Evolutionary conservation across 495 filamentous ascomycete species (phyloP), one percentile per base, ranked within the genome.

Genomic region (Xylaria castorea): DNA sequence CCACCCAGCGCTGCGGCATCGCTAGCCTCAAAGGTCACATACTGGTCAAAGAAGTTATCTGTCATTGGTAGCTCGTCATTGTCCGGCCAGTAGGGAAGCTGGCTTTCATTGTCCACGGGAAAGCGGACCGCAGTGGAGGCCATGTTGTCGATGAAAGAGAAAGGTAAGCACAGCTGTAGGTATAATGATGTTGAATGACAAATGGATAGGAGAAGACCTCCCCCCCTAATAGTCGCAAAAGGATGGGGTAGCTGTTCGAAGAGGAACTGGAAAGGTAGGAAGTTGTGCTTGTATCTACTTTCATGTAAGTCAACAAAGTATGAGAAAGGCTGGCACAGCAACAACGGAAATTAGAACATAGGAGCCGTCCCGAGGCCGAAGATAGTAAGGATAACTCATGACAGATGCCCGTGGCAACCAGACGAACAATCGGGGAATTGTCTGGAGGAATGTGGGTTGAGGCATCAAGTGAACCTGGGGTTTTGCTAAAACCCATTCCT

Each of bases 1-100:
- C 73, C 62, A 20, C 68, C 64, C 32, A 75, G 65, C 12, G 58
- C 68, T 67, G 73, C 48, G 22, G 74, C 71, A 70, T 80, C 75
- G 38, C 71, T 66, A 22, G 68, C 71, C 64, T 85, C 83, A 75
- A 85, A 82, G 74, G 81, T 78, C 64, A 86, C 73, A 70, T 81
- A 86, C 66, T 86, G 80, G 44, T 85, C 84, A 83, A 85, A 84
- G 81, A 85, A 81, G 46, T 75, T 77, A 18, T 84, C 83, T 32
- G 82, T 72, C 68, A 75, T 78, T 62, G 73, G 79, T 14, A 82
- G 77, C 74, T 79, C 79, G 53, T 73, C 79, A 65, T 71, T 71
- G 66, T 83, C 81, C 42, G 78, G 79, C 79, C 81, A 81, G 71
- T 72, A 79, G 40, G 76, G 76, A 68, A 75, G 70, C 55, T 73